Evolutionary conservation across 148 eudicot species (phyloP), one percentile per base, ranked within the genome.

Genomic region (Talinum fruticosum): DNA sequence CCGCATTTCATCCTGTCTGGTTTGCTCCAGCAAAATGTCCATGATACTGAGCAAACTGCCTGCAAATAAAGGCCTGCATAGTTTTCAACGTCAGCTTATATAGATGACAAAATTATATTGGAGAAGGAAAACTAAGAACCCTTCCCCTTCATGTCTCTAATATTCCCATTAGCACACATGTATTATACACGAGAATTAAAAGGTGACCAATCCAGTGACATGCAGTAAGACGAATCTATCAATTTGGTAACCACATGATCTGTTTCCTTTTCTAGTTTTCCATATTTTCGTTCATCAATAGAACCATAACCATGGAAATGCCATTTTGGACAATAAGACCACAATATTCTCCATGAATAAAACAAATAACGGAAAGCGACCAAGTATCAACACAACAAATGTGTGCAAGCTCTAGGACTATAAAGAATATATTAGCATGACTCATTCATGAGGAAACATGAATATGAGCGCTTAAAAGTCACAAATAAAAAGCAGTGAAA

Each of bases 1-100:
- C 75, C 90, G 83, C 83, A 93, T 82, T 66, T 91, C 99, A 85
- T 96, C 93, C 76, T 89, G 88, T 57, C 90, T 80, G 72, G 85
- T 84, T 82, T 92, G 97, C 80, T 93, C 98, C 89, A 96, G 85
- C 75, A 93, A 90, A 84, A 90, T 90, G 69, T 93, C 89, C 87
- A 91, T 82, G 83, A 93, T 88, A 80, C 87, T 93, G 68, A 96
- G 59, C 77, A 96, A 81, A 82, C 97, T 91, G 83, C 86, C 89
- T 10, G 98, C 99, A 79, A 96, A 91, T 77, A 96, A 86, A 79
- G 99, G 95, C 98, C 99, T 96, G 97, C 59, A 73, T 66, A 30
- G 75, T 73, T 64, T n/a, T 36, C 23, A 69, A 37, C 57, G 68
- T 47, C 69, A 76, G 23, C 26, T 68, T 37, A 78, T 61, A 57